A percentile compares a stretch with the other conserved stretches of the same genome.
phyloP scores from a whole-genome alignment of 2,329 filamentous ascomycete species.

The Fusarium nodosum region DNA sequence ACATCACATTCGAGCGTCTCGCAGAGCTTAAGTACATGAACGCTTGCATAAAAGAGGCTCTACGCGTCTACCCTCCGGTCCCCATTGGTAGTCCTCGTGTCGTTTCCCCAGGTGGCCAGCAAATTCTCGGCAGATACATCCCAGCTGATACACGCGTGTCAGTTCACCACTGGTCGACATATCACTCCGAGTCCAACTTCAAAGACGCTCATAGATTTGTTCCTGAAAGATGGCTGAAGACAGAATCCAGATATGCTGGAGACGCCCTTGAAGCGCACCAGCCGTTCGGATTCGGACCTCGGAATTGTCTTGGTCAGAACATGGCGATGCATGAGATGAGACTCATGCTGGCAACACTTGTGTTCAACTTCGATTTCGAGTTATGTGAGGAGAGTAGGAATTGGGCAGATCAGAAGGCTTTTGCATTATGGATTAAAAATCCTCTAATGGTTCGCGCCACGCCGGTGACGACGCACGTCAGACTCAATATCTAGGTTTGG shows the following conservation, averaged over 20 bases:
- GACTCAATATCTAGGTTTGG: background rate
- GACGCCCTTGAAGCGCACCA: slow-evolving; percentile 24
- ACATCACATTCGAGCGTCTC: background rate
- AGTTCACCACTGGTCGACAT: slow-evolving; percentile 26
- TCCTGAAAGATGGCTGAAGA: slow-evolving; percentile 22
- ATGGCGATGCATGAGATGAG: slow-evolving; percentile 37
- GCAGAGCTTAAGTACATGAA: slow-evolving; percentile 18
- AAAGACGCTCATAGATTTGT: background rate
- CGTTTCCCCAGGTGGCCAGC: background rate
- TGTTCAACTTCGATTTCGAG: slow-evolving; percentile 20
- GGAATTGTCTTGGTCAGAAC: slow-evolving; percentile 14
- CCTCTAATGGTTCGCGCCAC: slow-evolving; percentile 16
- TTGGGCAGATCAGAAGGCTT: slow-evolving; percentile 21
- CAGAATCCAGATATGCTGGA: slow-evolving; percentile 1
- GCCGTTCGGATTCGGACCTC: slow-evolving; percentile 6
- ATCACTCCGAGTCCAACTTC: slow-evolving; percentile 22
- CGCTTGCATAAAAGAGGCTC: slow-evolving; percentile 6
- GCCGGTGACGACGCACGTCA: background rate
- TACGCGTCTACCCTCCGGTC: slow-evolving; percentile 6
- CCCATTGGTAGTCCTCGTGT: slow-evolving; percentile 26
- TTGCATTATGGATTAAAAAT: slow-evolving; percentile 19
- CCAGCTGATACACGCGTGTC: slow-evolving; percentile 6
- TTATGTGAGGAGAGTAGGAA: background rate
- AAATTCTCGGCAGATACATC: slow-evolving; percentile 20
- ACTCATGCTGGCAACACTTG: background rate